Percentiles rank a stretch among this genome's conserved stretches.
These are phyloP conservation scores for Lasiodiplodia hormozganensis DNA, from an alignment of 2,329 filamentous ascomycete genomes.

Conservation along the genomic window DNA sequence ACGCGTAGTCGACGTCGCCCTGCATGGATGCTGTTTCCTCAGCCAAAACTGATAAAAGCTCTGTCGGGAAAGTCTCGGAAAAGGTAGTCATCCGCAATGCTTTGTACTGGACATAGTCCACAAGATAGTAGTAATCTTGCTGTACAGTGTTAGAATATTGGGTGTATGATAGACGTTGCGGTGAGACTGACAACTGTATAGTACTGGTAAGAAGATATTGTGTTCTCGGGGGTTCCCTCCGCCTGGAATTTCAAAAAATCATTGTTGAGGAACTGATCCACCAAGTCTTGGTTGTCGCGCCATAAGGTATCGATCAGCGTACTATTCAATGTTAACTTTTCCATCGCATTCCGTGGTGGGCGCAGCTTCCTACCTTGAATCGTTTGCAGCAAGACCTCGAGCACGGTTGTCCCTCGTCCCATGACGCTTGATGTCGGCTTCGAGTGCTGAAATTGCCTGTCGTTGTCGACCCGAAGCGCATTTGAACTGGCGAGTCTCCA, in stretches of 20 bases:
- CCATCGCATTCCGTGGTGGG: not conserved
- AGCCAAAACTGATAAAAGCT: not conserved
- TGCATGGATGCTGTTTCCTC: not conserved
- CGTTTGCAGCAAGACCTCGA: not conserved
- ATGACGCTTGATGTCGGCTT: not conserved
- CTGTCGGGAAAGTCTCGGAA: not conserved
- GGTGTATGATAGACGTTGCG: not conserved
- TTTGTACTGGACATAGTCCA: conserved; percentile 11
- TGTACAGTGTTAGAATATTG: not conserved
- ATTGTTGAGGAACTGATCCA: not conserved
- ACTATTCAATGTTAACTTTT: not conserved
- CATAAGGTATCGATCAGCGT: conserved; percentile 7
- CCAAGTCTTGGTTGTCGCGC: conserved; percentile 1
- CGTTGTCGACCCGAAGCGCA: not conserved
- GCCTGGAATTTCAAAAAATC: conserved; percentile 4
- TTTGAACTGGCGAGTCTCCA: not conserved
- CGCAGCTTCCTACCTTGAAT: not conserved
- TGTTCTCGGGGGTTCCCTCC: not conserved
- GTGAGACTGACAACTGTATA: not conserved
- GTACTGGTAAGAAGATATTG: conserved; percentile 1
- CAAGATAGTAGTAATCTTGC: conserved; percentile 13
- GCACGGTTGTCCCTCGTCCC: not conserved
- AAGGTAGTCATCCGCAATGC: conserved; percentile 14
- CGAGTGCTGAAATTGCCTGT: not conserved
- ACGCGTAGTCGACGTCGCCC: conserved; percentile 3